Evolutionary conservation across 1,284 basidiomycete genomes (phyloP), one percentile per base, ranked within the genome.

Genomic region (Cryptococcus amylolentus): DNA sequence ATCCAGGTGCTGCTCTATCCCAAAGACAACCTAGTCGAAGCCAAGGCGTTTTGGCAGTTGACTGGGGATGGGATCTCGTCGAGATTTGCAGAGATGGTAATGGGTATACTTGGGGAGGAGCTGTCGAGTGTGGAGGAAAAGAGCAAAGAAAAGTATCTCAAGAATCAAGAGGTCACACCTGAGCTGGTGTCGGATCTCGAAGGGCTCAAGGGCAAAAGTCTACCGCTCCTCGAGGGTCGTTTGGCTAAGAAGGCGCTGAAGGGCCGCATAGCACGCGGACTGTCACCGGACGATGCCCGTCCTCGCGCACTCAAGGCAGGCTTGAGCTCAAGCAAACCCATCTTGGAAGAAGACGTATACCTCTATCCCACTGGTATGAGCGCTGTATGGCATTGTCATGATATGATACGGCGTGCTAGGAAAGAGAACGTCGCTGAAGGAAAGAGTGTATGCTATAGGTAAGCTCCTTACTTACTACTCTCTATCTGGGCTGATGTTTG

Each of bases 401-500:
- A 90, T 67, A 79, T 89, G 3, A 83, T 84, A 7, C 78, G 88
- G 48, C 78, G 78, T 71, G 54, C 84, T 80, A 54, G 70, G 27
- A 65, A 67, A 46, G 55, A 40, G 62, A 75, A 46, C 40, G 63
- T 72, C 55, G 61, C 65, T 39, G 72, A 78, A 42, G 86, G 85
- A n/a, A 94, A 93, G 79, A 92, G 89, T 65, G 83, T 93, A 39
- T 94, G 91, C 71, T 96, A 95, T 66, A 93, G 92, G 91, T 92
- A 69, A 61, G 85, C 31, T 10, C 56, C 13, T 4, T 54, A 58
- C 5, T 68, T 80, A 81, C 31, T 42, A 2, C 23, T 23, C 7
- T 10, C 13, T 27, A 26, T 8, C 3, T 75, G 10, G 9, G 20
- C 41, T 35, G 31, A 35, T 13, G 26, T 18, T 67, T 52, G 62